Percentiles rank a stretch among this genome's conserved stretches.
phyloP scores from a whole-genome alignment of 2,329 filamentous ascomycete genomes.

The Paracorniculantispora psalliotae region DNA sequence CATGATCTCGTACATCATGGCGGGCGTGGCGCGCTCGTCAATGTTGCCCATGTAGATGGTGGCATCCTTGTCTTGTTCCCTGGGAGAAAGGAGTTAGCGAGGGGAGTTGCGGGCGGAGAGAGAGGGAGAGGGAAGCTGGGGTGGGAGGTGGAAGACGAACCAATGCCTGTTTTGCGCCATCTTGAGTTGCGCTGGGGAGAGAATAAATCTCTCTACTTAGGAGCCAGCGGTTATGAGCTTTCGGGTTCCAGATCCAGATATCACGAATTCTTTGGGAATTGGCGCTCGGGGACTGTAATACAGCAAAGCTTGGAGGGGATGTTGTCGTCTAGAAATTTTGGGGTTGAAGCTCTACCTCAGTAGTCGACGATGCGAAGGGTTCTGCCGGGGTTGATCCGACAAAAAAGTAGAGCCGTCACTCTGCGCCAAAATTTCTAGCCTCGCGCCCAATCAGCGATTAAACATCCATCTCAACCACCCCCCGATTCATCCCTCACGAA shows the following conservation, averaged over 20 bases:
- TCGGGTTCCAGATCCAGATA: neutral
- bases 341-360: neutral
- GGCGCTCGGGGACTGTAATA: neutral
- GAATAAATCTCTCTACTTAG: neutral
- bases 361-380: neutral
- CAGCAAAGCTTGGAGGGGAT: neutral
- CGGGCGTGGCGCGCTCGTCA: slow-evolving; percentile 89
- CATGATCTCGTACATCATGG: slow-evolving; percentile 95
- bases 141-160: slow-evolving; percentile 38
- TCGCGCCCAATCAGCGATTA: neutral
- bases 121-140: neutral
- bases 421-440: slow-evolving; percentile 2
- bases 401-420: slow-evolving; percentile 7
- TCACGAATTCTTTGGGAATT: neutral
- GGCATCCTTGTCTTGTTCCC: slow-evolving; percentile 97
- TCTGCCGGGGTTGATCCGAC: slow-evolving; percentile 12
- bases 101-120: neutral
- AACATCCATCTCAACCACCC: neutral
- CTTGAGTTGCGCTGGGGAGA: slow-evolving; percentile 22
- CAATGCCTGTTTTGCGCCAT: slow-evolving; percentile 73
- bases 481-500: neutral
- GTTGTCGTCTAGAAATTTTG: slow-evolving; percentile 8
- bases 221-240: slow-evolving; percentile 10
- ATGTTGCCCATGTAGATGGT: slow-evolving; percentile 98
- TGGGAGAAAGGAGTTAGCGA: slow-evolving; percentile 33